phyloP scores from a whole-genome alignment of 495 filamentous ascomycete genomes.

The Filosporella fistucella region DNA sequence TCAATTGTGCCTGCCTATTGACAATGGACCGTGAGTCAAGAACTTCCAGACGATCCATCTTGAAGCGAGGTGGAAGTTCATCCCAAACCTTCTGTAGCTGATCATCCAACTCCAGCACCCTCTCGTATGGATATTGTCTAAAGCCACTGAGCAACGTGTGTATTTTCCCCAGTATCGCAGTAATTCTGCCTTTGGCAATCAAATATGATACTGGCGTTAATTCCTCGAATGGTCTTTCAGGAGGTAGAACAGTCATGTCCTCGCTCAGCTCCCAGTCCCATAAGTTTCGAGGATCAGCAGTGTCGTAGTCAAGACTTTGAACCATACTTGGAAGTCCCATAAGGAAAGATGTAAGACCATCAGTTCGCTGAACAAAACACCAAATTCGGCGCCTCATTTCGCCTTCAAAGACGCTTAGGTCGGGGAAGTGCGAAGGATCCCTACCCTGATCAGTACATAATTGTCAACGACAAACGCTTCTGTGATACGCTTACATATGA shows the following conservation, averaged over 20 bases:
- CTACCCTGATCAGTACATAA: slow-evolving; percentile 30
- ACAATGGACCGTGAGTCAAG: slow-evolving; percentile 51
- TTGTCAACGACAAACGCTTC: slow-evolving; percentile 15
- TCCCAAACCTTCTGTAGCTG: slow-evolving; percentile 19
- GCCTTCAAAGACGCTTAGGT: slow-evolving; percentile 78
- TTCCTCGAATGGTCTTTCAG: slow-evolving; percentile 36
- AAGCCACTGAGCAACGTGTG: slow-evolving; percentile 24
- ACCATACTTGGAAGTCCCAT: slow-evolving; percentile 33
- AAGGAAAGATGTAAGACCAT: slow-evolving; percentile 30
- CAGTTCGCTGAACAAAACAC: slow-evolving; percentile 26
- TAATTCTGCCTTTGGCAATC: slow-evolving; percentile 39
- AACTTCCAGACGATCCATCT: slow-evolving; percentile 36
- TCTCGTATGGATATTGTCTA: slow-evolving; percentile 46
- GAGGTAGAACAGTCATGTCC: slow-evolving; percentile 36
- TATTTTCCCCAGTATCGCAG: slow-evolving; percentile 31
- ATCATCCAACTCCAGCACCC: slow-evolving; percentile 63
- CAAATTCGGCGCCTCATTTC: slow-evolving; percentile 36
- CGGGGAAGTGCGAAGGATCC: slow-evolving; percentile 78
- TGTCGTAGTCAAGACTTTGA: slow-evolving; percentile 25
- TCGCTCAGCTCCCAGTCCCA: slow-evolving; percentile 44
- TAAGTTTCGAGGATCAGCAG: slow-evolving; percentile 26
- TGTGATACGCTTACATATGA: slow-evolving; percentile 23
- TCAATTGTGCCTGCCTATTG: slow-evolving; percentile 63
- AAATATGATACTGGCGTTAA: slow-evolving; percentile 45
- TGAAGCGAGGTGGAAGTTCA: slow-evolving; percentile 17